Evolutionary conservation across 1,284 basidiomycete genomes (phyloP).

Genomic region (Coniferiporia sulphurascens): DNA sequence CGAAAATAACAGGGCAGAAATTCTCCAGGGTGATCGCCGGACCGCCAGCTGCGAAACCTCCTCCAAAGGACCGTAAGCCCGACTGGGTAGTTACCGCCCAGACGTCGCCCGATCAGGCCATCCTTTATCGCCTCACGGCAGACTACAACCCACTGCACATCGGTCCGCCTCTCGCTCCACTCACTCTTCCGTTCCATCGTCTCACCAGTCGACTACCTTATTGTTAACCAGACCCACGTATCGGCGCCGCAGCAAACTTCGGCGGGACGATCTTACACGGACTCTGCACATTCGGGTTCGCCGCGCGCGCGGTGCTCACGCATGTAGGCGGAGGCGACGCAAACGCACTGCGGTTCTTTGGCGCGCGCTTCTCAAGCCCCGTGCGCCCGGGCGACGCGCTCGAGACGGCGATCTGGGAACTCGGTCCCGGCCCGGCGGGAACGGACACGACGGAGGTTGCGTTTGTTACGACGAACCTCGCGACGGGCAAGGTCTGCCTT

Average conservation of each 20-base stretch:
- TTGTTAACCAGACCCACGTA: slow-evolving; percentile 51
- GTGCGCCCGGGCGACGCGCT: slow-evolving; percentile 76
- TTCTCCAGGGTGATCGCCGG: slow-evolving; percentile 67
- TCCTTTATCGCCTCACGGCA: slow-evolving; percentile 74
- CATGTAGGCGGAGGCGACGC: slow-evolving; percentile 56
- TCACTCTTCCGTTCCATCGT: background rate
- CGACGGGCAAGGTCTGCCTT: slow-evolving; percentile 62
- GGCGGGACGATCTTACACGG: slow-evolving; percentile 81
- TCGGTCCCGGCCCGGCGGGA: slow-evolving; percentile 60
- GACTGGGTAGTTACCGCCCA: slow-evolving; percentile 66
- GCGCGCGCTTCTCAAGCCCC: slow-evolving; percentile 72
- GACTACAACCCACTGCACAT: slow-evolving; percentile 86
- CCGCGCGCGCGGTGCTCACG: slow-evolving; percentile 65
- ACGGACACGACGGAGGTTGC: slow-evolving; percentile 65
- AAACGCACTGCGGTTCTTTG: slow-evolving; percentile 57
- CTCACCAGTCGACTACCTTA: background rate
- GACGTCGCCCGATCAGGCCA: slow-evolving; percentile 71
- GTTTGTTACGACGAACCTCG: slow-evolving; percentile 67
- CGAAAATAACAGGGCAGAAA: slow-evolving; percentile 63
- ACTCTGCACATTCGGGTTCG: slow-evolving; percentile 74
- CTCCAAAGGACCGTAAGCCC: slow-evolving; percentile 63
- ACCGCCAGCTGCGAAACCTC: slow-evolving; percentile 60
- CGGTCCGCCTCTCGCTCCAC: slow-evolving; percentile 37
- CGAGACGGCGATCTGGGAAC: slow-evolving; percentile 75
- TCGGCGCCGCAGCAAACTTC: slow-evolving; percentile 69